Evolutionary conservation across 495 filamentous ascomycete genomes (phyloP), one percentile per base, ranked within the genome.

Genomic region (Bombardia bombarda): DNA sequence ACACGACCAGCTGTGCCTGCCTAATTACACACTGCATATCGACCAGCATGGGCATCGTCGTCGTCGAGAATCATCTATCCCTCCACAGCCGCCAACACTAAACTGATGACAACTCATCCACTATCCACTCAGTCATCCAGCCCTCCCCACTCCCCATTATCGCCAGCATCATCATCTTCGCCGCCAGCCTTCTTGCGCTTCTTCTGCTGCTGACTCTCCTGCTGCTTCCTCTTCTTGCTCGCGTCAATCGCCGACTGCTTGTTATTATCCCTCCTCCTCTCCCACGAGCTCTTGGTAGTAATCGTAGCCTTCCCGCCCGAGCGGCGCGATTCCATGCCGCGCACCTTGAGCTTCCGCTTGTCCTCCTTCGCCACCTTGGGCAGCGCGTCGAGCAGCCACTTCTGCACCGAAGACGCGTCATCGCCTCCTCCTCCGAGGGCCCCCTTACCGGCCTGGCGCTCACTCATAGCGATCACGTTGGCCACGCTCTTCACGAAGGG

Each of bases 211-310:
- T 61, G 51, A 19, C 40, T 43, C 34, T 52, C 60, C 45, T 61
- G 53, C 34, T 60, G 55, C 58, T 77, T 78, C 61, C 79, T 69
- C 57, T 67, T 74, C 60, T 78, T 81, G 58, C 80, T 90, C 21
- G 78, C 86, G 52, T 69, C 69, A 48, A 85, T 81, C 23, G 87
- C 87, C 20, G 79, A 84, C 56, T 69, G 82, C 62, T 67, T 78
- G 49, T 79, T 86, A 57, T 93, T 77, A 66, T 90, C 86, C 68
- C 80, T 60, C 49, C 75, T 67, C 54, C 86, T 74, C 57, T 96
- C 87, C 70, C 79, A 96, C 8, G 87, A 84, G 59, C 90, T 93
- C 76, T 90, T 93, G 0, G 87, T 94, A 50, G 86, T 90, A 57
- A 98, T 98, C 43, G 80, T 72, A 40, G 73, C 64, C 52, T 61